Evolutionary conservation across 2,329 filamentous ascomycete genomes (phyloP).

Genomic region (Thelonectria discophora): DNA sequence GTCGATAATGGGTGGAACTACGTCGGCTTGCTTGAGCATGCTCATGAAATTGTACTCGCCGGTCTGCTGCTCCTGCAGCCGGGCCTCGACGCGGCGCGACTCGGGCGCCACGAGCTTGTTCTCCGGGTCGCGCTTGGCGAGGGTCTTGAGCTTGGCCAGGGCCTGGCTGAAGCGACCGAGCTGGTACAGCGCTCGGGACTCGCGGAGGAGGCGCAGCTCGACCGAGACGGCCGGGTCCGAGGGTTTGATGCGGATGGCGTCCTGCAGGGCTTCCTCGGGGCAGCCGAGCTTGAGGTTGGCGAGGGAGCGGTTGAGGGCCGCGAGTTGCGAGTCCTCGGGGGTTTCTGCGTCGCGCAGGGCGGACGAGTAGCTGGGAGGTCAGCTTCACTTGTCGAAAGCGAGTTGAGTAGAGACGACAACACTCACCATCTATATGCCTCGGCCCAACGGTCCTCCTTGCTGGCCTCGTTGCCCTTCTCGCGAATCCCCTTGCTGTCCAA

Average conservation of each 20-base stretch:
- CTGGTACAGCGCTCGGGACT: slow-evolving; percentile 55
- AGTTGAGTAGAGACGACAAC: slow-evolving; percentile 18
- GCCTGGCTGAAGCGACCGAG: slow-evolving; percentile 50
- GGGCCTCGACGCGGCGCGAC: not conserved
- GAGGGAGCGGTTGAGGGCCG: slow-evolving; percentile 49
- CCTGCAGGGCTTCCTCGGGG: slow-evolving; percentile 41
- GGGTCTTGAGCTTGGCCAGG: slow-evolving; percentile 45
- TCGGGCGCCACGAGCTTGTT: slow-evolving; percentile 43
- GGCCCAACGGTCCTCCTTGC: slow-evolving; percentile 40
- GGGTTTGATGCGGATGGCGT: too few relatives aligned
- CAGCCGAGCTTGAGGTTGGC: slow-evolving; percentile 38
- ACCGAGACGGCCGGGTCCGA: slow-evolving; percentile 33
- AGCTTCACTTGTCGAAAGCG: too few relatives aligned
- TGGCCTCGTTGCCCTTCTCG: slow-evolving; percentile 47
- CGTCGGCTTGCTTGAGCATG: slow-evolving; percentile 50
- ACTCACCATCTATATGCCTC: slow-evolving; percentile 47
- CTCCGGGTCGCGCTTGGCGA: slow-evolving; percentile 46
- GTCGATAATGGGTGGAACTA: slow-evolving; percentile 54
- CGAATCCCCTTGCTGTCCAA: slow-evolving; percentile 28
- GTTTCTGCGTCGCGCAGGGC: too few relatives aligned
- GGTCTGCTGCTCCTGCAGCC: slow-evolving; percentile 46
- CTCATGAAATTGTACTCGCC: slow-evolving; percentile 52
- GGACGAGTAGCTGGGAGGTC: too few relatives aligned
- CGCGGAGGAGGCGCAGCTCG: slow-evolving; percentile 57
- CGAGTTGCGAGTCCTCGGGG: slow-evolving; percentile 46